phyloP scores from a whole-genome alignment of 176 grass and related monocot species.

The Eragrostis nindensis region DNA sequence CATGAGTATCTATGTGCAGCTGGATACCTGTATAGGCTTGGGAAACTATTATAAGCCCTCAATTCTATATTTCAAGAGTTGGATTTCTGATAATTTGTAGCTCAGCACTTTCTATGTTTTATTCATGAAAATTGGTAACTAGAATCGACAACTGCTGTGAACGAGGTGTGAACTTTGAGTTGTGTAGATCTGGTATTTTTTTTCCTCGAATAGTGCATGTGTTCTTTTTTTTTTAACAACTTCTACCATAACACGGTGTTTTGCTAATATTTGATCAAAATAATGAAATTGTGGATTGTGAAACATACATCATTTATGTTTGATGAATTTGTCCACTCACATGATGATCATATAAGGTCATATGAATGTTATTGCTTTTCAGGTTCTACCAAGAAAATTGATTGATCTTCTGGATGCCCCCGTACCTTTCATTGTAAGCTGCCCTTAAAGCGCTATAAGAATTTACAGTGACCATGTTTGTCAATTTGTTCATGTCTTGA shows the following conservation, averaged over 20 bases:
- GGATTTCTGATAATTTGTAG: conserved; percentile 9
- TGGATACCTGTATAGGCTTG: not conserved
- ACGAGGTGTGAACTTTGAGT: conserved; percentile 2
- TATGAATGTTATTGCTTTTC: conserved; percentile 44
- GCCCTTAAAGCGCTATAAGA: not conserved
- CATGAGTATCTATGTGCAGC: conserved; percentile 2
- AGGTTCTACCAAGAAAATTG: conserved; percentile 93
- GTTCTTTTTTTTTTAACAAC: conserved; percentile 17
- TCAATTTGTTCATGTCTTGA: conserved; percentile 19
- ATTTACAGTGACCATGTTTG: conserved; percentile 16
- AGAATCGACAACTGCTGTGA: conserved; percentile 12
- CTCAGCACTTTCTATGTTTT: not conserved
- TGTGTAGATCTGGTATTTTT: no score
- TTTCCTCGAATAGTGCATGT: no score
- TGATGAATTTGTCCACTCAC: not conserved
- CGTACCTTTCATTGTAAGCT: conserved; percentile 97
- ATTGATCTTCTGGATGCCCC: conserved; percentile 93
- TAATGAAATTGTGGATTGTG: not conserved
- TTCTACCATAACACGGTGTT: not conserved
- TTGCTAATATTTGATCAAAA: conserved; percentile 7
- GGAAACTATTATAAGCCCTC: not conserved
- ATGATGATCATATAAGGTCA: conserved; percentile 19
- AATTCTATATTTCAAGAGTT: no score
- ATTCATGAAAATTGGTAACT: conserved; percentile 17
- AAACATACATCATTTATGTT: not conserved